Percentiles rank a stretch among this genome's conserved stretches.
Conservation (phyloP, 768 basidiomycete genomes). For the Leccinum obscurum region DNA sequence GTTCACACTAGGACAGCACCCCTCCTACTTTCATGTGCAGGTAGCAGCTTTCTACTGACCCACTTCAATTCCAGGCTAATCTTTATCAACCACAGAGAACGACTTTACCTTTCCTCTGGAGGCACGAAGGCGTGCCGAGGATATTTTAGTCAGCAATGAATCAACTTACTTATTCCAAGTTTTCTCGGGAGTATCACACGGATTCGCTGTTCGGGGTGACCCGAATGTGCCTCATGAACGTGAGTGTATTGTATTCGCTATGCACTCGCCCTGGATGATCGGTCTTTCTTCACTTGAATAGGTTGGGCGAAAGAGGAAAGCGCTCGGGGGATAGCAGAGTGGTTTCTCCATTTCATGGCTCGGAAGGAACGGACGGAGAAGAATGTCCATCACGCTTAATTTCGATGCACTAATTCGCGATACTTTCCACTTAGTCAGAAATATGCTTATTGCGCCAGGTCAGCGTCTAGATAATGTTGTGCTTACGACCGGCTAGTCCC, state of each 20-base stretch:
- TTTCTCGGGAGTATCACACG: constrained; percentile 45
- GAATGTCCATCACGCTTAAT: too few relatives aligned
- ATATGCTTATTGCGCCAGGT: background rate
- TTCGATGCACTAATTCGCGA: too few relatives aligned
- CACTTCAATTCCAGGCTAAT: background rate
- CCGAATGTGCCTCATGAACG: constrained; percentile 16
- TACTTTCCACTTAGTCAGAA: background rate
- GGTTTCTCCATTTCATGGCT: constrained; percentile 46
- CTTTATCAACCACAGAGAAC: constrained; percentile 36
- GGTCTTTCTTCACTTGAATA: constrained; percentile 17
- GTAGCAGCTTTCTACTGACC: constrained; percentile 3
- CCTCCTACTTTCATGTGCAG: constrained; percentile 28
- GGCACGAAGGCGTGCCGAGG: constrained; percentile 55
- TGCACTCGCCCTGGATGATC: background rate
- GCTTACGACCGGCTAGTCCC: constrained; percentile 9
- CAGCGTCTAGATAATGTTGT: background rate
- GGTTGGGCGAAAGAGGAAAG: constrained; percentile 63
- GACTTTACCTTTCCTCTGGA: constrained; percentile 52
- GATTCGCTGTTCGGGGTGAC: constrained; percentile 29
- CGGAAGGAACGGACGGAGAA: background rate
- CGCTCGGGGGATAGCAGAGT: constrained; percentile 47
- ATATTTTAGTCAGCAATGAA: constrained; percentile 49
- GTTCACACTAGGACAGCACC: constrained; percentile 16
- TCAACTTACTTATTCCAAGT: constrained; percentile 55
- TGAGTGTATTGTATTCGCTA: constrained; percentile 10